Conservation (phyloP, 2,329 filamentous ascomycete genomes). For the Amauroascus verrucosus region DNA sequence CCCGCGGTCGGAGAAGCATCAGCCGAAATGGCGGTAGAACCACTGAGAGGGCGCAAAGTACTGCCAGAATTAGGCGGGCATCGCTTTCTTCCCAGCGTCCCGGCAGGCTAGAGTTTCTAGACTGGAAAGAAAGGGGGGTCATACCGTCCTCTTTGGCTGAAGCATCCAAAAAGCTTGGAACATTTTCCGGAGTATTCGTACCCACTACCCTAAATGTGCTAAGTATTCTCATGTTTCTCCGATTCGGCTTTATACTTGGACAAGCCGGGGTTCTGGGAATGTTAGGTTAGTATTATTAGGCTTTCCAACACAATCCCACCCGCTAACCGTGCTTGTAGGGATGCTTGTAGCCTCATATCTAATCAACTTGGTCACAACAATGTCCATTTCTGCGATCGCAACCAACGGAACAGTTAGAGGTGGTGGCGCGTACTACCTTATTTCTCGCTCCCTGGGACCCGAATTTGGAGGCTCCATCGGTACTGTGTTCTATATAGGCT, state of each 20-base stretch:
- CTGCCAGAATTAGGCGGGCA: slow-evolving; percentile 11
- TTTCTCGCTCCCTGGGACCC: slow-evolving; percentile 72
- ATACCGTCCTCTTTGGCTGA: slow-evolving; percentile 22
- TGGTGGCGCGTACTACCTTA: slow-evolving; percentile 79
- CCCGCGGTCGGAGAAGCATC: neutral
- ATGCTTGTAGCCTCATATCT: slow-evolving; percentile 66
- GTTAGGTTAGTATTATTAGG: slow-evolving; percentile 48
- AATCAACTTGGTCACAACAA: slow-evolving; percentile 72
- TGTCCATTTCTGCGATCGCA: slow-evolving; percentile 79
- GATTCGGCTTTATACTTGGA: slow-evolving; percentile 75
- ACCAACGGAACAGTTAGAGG: slow-evolving; percentile 83
- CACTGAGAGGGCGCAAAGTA: slow-evolving; percentile 7
- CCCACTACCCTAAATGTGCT: slow-evolving; percentile 82
- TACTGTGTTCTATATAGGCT: slow-evolving; percentile 82
- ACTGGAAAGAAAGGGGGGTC: slow-evolving; percentile 26
- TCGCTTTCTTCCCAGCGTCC: slow-evolving; percentile 16
- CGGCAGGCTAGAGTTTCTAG: slow-evolving; percentile 16
- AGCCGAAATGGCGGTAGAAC: slow-evolving; percentile 2
- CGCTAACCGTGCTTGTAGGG: slow-evolving; percentile 37
- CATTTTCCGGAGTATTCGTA: slow-evolving; percentile 71
- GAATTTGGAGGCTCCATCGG: slow-evolving; percentile 86
- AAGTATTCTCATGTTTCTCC: slow-evolving; percentile 84
- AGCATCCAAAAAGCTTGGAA: slow-evolving; percentile 55
- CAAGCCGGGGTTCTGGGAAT: slow-evolving; percentile 71
- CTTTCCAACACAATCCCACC: slow-evolving; percentile 2